Evolutionary conservation across 345 rosid species (phyloP).

Genomic region (Sonneratia caseolaris): DNA sequence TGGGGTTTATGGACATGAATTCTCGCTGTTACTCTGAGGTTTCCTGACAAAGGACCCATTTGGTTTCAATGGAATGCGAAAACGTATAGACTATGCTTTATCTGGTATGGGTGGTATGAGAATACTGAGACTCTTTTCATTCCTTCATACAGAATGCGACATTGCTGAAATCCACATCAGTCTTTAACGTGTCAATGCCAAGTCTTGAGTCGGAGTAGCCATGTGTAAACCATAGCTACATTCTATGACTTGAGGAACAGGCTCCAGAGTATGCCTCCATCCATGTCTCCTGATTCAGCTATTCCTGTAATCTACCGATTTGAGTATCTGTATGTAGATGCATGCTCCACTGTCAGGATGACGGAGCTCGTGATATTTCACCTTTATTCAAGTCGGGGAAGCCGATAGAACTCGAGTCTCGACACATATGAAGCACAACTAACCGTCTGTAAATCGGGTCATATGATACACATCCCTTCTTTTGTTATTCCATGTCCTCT

Average conservation of each 20-base stretch:
- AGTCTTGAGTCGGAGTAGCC: no score
- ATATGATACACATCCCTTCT: neutral
- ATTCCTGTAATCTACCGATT: neutral
- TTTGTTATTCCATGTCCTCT: neutral
- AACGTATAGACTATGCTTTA: no score
- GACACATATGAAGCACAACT: neutral
- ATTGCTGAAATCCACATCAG: no score
- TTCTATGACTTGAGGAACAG: neutral
- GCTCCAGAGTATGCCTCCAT: no score
- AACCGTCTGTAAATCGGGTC: neutral
- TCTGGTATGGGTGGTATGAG: no score
- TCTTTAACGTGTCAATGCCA: no score
- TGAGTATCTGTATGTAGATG: neutral
- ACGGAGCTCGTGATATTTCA: neutral
- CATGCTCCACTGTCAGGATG: no score
- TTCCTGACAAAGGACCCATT: neutral
- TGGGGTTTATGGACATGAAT: neutral
- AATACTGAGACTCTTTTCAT: no score
- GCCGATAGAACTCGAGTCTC: neutral
- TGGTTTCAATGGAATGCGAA: neutral
- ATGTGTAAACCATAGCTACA: no score
- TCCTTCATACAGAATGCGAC: no score
- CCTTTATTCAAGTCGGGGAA: neutral
- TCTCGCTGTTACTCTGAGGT: neutral
- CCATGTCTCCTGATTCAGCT: neutral